Conservation (phyloP, 148 eudicot species). For the Diospyros lotus region DNA sequence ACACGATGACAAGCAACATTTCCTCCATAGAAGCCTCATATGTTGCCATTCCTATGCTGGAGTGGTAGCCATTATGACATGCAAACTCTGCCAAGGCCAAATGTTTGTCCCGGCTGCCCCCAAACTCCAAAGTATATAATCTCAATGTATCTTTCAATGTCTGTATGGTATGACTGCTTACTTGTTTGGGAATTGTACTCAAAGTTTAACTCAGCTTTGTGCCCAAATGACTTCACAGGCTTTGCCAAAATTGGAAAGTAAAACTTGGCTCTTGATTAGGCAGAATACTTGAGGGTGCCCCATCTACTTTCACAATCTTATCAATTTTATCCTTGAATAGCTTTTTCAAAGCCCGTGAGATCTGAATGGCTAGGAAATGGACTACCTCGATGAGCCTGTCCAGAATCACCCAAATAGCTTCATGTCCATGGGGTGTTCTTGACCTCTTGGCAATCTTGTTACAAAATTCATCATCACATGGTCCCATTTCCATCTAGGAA, state of each 20-base stretch:
- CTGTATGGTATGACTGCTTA: not conserved
- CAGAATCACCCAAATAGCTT: not conserved
- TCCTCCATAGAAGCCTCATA: not conserved
- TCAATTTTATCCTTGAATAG: not conserved
- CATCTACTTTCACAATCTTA: not conserved
- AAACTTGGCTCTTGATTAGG: not conserved
- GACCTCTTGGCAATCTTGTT: not conserved
- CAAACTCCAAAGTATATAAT: not conserved
- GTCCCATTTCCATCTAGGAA: not conserved
- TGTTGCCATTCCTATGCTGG: not conserved
- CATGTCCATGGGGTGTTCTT: not conserved
- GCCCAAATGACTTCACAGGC: not conserved
- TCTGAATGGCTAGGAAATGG: not conserved
- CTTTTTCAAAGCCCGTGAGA: not conserved
- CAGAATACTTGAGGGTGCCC: not conserved
- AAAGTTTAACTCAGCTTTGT: not conserved
- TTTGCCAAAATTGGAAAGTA: not conserved
- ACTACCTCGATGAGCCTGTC: not conserved
- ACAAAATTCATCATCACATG: not conserved
- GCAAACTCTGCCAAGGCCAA: not conserved
- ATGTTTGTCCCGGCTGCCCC: not conserved
- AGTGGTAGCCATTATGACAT: not conserved
- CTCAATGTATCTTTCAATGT: not conserved
- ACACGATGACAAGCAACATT: no score
- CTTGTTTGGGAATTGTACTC: not conserved